Base-by-base conservation (phyloP, 2,329 filamentous ascomycete genomes). In the Dactylellina drechsleri region DNA sequence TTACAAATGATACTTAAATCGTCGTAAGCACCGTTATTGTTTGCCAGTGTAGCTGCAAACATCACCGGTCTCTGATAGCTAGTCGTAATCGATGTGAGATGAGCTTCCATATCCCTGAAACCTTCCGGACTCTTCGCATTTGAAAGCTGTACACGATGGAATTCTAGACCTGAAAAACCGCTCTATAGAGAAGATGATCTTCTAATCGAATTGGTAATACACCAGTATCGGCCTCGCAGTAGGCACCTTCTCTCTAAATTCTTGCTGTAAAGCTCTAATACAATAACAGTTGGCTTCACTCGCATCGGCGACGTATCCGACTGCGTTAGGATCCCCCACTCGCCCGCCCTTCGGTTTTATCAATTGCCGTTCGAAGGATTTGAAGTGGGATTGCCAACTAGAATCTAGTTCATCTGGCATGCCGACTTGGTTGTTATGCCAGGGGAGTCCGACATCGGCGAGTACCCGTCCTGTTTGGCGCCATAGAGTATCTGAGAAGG, bases 241-340 rank as follows among this genome's bases (percentile, higher is more conserved):
- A 16, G 15, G 26, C 3, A n/a, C 5, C 26, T 52, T 54, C 10
- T 65, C 40, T 16, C 67, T 72, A 5, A 72, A 40, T 8, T 72
- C 67, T 45, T 60, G 60, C 10, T 65, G 67, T 10, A 72, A 5
- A 4, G 67, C 67, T 60, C 60, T 72, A 18, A 72, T 59, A 26
- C 67, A 65, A 31, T 66, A 72, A 15, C 67, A 72, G 40, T 72
- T 72, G 8, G 60, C 67, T 20, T 72, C 67, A 10, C 23, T 54
- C 1, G 67, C 16, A 16, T 66, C 16, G 2, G 28, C 49, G 23
- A 65, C 40, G 31, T 72, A 72, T 28, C 67, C 67, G 28, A 23
- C 31, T 12, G 53, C 53, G 47, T 72, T 50, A 3, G 28, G 15
- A 41, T 65, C 53, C 10, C 67, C 60, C 3, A 72, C 60, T 6